A percentile compares a stretch with the other conserved stretches of the same genome.
Evolutionary conservation across 1,284 basidiomycete species (phyloP).

Genomic region (Ceratobasidium papillatum): DNA sequence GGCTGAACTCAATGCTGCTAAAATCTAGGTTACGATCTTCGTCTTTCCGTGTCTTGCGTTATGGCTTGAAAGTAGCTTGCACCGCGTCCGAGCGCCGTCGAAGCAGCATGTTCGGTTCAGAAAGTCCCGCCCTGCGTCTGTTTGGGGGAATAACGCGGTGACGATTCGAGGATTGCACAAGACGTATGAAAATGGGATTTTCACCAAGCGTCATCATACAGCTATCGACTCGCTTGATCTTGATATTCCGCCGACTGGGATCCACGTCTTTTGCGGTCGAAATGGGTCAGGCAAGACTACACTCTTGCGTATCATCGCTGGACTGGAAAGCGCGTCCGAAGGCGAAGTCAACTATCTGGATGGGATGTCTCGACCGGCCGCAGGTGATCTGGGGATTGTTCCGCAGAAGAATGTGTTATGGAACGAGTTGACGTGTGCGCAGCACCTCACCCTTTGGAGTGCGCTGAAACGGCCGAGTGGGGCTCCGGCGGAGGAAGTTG

Average conservation of each 20-base stretch:
- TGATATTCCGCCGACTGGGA: constrained; percentile 72
- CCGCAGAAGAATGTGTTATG: constrained; percentile 86
- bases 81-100: neutral
- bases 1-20: too few relatives aligned
- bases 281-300: constrained; percentile 83
- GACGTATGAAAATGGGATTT: constrained; percentile 18
- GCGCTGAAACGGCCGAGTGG: constrained; percentile 71
- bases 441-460: constrained; percentile 77
- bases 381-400: constrained; percentile 77
- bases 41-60: constrained; percentile 26
- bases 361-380: constrained; percentile 56
- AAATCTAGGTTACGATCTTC: constrained; percentile 16
- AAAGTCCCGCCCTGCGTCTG: constrained; percentile 16
- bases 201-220: constrained; percentile 60
- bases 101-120: constrained; percentile 8
- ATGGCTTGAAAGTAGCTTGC: constrained; percentile 19
- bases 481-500: constrained; percentile 59
- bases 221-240: constrained; percentile 71
- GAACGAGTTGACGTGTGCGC: constrained; percentile 75
- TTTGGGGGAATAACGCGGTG: constrained; percentile 22
- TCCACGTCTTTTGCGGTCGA: constrained; percentile 65
- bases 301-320: constrained; percentile 69
- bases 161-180: constrained; percentile 28
- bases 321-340: constrained; percentile 65
- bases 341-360: constrained; percentile 73